These are phyloP conservation scores for Aspergillus ostianus DNA, from an alignment of 495 filamentous ascomycete species.

Conservation along the genomic window DNA sequence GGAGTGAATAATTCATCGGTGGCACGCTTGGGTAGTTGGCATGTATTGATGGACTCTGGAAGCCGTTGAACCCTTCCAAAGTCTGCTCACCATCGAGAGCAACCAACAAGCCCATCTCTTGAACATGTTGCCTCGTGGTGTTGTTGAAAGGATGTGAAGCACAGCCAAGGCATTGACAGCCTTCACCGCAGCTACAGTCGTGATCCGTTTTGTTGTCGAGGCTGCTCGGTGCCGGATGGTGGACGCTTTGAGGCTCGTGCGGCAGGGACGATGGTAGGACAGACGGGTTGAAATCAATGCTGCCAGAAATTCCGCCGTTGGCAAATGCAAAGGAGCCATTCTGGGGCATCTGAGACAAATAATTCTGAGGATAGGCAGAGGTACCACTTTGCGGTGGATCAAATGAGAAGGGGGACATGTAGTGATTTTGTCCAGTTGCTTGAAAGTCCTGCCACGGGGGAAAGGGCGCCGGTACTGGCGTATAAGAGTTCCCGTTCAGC, in stretches of 20 bases:
- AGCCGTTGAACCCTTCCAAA: conserved; percentile 19
- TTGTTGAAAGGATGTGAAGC: conserved; percentile 69
- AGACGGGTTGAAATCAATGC: conserved; percentile 19
- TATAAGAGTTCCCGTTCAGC: conserved; percentile 19
- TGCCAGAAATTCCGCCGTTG: conserved; percentile 13
- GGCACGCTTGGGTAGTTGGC: background rate
- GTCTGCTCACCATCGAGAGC: conserved; percentile 32
- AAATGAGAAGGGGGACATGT: conserved; percentile 21
- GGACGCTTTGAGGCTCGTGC: conserved; percentile 13
- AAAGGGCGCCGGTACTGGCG: conserved; percentile 20
- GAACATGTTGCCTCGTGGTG: conserved; percentile 64
- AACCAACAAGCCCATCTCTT: conserved; percentile 47
- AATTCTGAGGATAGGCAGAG: conserved; percentile 17
- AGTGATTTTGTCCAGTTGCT: conserved; percentile 12
- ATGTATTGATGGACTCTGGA: conserved; percentile 9
- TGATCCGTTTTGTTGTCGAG: conserved; percentile 32
- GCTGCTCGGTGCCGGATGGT: conserved; percentile 11
- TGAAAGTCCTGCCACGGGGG: conserved; percentile 27
- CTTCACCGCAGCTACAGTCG: conserved; percentile 63
- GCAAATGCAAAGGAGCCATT: conserved; percentile 13
- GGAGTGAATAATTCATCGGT: conserved; percentile 9
- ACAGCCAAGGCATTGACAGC: conserved; percentile 69
- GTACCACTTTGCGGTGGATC: conserved; percentile 13
- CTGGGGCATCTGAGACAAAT: conserved; percentile 14
- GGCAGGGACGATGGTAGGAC: conserved; percentile 17